phyloP scores from a whole-genome alignment of 192 early-diverging fungal species.

The Umbelopsis sp. region DNA sequence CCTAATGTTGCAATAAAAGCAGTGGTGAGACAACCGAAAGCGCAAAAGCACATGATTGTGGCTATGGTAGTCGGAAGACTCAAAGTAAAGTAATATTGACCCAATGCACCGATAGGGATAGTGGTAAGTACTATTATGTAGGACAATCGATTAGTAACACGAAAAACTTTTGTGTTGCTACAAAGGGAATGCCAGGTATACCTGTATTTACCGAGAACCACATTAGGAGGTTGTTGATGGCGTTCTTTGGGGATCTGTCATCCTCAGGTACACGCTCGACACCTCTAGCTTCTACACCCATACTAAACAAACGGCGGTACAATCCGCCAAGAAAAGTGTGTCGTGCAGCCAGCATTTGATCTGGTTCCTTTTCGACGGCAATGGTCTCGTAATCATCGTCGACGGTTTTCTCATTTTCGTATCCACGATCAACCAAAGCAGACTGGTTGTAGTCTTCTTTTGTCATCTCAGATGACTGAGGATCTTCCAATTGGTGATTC shows the following conservation, averaged over 20 bases:
- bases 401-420: not conserved
- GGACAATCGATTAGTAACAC: no score
- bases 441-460: no score
- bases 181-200: not conserved
- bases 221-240: conserved; percentile 26
- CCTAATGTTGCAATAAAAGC: conserved; percentile 25
- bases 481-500: no score
- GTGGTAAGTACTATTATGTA: conserved; percentile 14
- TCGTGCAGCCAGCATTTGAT: not conserved
- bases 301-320: not conserved
- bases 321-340: not conserved
- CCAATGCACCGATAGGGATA: conserved; percentile 26
- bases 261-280: conserved; percentile 23
- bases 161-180: no score
- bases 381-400: not conserved
- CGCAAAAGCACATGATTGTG: conserved; percentile 22
- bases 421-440: not conserved
- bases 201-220: conserved; percentile 27
- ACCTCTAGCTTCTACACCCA: conserved; percentile 26
- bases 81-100: conserved; percentile 1
- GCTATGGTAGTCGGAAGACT: conserved; percentile 18
- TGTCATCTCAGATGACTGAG: no score
- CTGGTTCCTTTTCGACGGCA: not conserved
- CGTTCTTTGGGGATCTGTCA: conserved; percentile 22
- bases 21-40: conserved; percentile 22